A percentile compares a stretch with the other conserved stretches of the same genome.
These are phyloP conservation scores for Ceratopteris richardii DNA, from an alignment of 75 land plant species.

Conservation along the genomic window DNA sequence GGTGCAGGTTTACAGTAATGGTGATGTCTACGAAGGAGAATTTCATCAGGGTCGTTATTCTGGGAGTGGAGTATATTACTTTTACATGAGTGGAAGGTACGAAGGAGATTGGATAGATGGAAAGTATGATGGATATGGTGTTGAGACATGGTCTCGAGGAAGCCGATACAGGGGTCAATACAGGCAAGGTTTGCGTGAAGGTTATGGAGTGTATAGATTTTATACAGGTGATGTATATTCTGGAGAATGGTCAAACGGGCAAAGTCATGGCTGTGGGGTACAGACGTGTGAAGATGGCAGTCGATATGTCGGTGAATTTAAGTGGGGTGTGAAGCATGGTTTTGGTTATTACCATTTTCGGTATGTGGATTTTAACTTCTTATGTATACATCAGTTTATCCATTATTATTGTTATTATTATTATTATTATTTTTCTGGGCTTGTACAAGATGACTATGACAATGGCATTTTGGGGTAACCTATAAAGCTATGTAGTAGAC, in stretches of 20 bases:
- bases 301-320: conserved; percentile 70
- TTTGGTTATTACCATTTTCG: conserved; percentile 70
- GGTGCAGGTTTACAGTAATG: conserved; percentile 60
- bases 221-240: conserved; percentile 74
- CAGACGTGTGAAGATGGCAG: conserved; percentile 81
- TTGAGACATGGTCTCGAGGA: conserved; percentile 80
- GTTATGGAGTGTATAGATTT: conserved; percentile 68
- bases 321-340: conserved; percentile 76
- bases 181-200: conserved; percentile 60
- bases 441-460: no score
- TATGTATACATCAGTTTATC: no score
- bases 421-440: no score
- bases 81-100: conserved; percentile 61
- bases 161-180: conserved; percentile 78
- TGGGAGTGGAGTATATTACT: conserved; percentile 68
- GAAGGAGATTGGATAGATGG: conserved; percentile 80
- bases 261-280: conserved; percentile 69
- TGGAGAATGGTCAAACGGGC: conserved; percentile 77
- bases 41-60: conserved; percentile 60
- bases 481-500: no score
- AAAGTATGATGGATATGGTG: conserved; percentile 76
- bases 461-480: no score
- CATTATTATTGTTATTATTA: no score
- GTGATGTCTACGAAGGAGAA: conserved; percentile 74
- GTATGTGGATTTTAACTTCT: no score